phyloP scores from a whole-genome alignment of 2,329 filamentous ascomycete species.

The Westerdykella ornata region DNA sequence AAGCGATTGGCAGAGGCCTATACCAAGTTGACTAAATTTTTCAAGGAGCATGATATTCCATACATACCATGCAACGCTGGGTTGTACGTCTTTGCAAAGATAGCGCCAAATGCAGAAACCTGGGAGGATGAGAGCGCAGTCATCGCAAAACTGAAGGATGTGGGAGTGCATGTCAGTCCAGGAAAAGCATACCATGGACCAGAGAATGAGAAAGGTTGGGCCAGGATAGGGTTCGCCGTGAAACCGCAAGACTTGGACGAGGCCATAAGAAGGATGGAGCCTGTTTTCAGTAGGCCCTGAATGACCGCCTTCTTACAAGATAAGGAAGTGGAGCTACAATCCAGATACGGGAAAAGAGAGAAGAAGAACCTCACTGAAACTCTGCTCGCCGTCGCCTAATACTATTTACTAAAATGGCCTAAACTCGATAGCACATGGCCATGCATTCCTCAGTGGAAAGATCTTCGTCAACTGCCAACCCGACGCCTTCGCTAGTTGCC shows the following conservation, averaged over 20 bases:
- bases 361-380: background rate
- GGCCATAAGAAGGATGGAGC: slow-evolving; percentile 12
- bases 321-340: background rate
- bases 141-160: slow-evolving; percentile 10
- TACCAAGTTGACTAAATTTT: slow-evolving; percentile 16
- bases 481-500: slow-evolving; percentile 16
- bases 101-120: slow-evolving; percentile 14
- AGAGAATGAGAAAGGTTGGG: slow-evolving; percentile 21
- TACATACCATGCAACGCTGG: slow-evolving; percentile 23
- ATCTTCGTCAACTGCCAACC: slow-evolving; percentile 27
- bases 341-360: background rate
- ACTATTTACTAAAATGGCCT: slow-evolving; percentile 1
- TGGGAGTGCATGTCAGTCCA: slow-evolving; percentile 16
- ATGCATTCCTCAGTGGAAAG: slow-evolving; percentile 14
- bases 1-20: slow-evolving; percentile 19
- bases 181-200: slow-evolving; percentile 15
- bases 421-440: slow-evolving; percentile 19
- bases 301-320: background rate
- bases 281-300: background rate
- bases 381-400: too few species aligned
- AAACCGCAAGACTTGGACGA: slow-evolving; percentile 10
- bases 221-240: slow-evolving; percentile 19
- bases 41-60: slow-evolving; percentile 12
- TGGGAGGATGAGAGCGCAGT: slow-evolving; percentile 20
- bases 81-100: slow-evolving; percentile 17